phyloP scores from a whole-genome alignment of 75 land plant genomes.

The Selaginella tamariscina region DNA sequence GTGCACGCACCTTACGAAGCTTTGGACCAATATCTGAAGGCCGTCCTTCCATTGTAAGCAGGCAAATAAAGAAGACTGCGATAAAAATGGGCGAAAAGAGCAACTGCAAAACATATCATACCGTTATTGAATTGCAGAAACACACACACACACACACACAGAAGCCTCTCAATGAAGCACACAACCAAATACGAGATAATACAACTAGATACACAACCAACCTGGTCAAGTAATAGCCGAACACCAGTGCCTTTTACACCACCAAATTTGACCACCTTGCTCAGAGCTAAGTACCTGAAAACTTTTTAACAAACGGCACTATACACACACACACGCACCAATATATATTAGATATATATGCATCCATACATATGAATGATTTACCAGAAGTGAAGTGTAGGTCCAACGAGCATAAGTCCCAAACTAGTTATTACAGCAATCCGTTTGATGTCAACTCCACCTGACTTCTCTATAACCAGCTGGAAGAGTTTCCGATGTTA shows the following conservation, averaged over 20 bases:
- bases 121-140: not conserved
- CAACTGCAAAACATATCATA: conserved; percentile 40
- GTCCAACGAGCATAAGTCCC: conserved; percentile 80
- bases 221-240: conserved; percentile 91
- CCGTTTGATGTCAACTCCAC: conserved; percentile 52
- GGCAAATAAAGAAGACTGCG: conserved; percentile 59
- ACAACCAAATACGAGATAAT: not conserved
- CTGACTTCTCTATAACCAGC: conserved; percentile 54
- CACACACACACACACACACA: not conserved
- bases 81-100: conserved; percentile 81
- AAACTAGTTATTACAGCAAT: conserved; percentile 49
- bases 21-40: conserved; percentile 60
- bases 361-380: not conserved
- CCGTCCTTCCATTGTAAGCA: conserved; percentile 69
- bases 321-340: not conserved
- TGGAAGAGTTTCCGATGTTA: conserved; percentile 20
- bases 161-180: not conserved
- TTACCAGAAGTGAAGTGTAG: conserved; percentile 91
- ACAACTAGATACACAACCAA: conserved; percentile 12
- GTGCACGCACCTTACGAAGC: conserved; percentile 62
- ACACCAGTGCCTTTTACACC: conserved; percentile 59
- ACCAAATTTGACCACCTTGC: conserved; percentile 42
- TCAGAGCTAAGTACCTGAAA: conserved; percentile 62
- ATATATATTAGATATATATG: conserved; percentile 9
- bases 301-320: not conserved